Evolutionary conservation across 306 rosid genomes (phyloP), one percentile per base, ranked within the genome.

Genomic region (Rosa chinensis): DNA sequence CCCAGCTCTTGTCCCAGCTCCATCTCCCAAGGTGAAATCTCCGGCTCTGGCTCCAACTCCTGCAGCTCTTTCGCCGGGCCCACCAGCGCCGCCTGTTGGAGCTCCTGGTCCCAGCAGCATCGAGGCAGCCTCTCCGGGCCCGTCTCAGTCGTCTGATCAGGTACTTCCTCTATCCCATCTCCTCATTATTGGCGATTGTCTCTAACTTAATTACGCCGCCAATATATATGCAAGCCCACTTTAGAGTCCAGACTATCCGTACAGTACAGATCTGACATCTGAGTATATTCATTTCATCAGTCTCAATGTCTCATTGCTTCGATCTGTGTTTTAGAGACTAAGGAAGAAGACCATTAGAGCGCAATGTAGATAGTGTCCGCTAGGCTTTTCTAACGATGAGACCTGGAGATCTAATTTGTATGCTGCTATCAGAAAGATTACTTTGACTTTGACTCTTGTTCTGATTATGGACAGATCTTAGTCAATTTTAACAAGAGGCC

Each of bases 101-200:
- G 94, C 97, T 37, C 97, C 98, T 2, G 89, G 85, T 45, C 97
- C 98, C 3, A 72, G 88, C 61, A 81, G 88, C 61, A 80, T 77
- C 40, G 74, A 16, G 56, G 12, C 81, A 2, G 58, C 73, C 37
- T 55, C 90, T 28, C 82, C 90, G 0, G 77, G 92, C 16, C 97
- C 97, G 7, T 12, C 89, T 66, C 79, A 47, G 53, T 32, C 86
- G 56, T 77, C 56, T 35, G 93, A 84, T 59, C 82, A 82, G 86
- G 93, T 91, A 84, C 42, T 32, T 14, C 32, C 1, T 23, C 7
- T 10, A 59, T 12, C 67, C 6, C 67, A 23, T 13, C 3, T 0
- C 39, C 8, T 11, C 66, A 59, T 58, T 9, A 58, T 2, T 58
- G 32, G 64, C 61, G 4, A 18, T 5, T 53, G 61, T 53, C 58